phyloP scores from a whole-genome alignment of 768 basidiomycete genomes.

The Dentipellis fragilis region DNA sequence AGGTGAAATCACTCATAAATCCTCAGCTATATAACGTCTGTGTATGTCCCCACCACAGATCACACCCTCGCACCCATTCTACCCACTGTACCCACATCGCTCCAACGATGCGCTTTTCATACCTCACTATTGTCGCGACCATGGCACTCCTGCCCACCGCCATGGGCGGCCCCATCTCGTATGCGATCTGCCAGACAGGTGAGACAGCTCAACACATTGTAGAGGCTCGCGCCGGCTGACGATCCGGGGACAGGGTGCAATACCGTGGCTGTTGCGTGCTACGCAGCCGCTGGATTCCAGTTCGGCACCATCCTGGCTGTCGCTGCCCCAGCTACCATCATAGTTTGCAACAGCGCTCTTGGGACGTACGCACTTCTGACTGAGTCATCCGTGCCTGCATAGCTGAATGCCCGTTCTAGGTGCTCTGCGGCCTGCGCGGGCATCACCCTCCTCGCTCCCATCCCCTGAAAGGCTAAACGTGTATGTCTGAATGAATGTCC shows the following conservation, averaged over 20 bases:
- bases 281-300: not conserved
- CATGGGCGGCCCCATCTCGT: not conserved
- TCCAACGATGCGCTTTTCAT: not conserved
- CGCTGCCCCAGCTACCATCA: not conserved
- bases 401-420: not conserved
- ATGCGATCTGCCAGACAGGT: not conserved
- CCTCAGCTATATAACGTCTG: too few species aligned
- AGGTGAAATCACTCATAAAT: too few species aligned
- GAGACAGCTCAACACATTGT: not conserved
- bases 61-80: too few species aligned
- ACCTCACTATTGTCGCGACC: not conserved
- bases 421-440: not conserved
- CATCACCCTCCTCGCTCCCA: not conserved
- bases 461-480: not conserved
- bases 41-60: too few species aligned
- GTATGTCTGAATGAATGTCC: too few species aligned
- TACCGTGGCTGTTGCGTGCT: not conserved
- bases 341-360: not conserved
- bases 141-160: not conserved
- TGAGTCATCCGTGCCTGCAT: not conserved
- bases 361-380: not conserved
- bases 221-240: not conserved
- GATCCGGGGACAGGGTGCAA: not conserved
- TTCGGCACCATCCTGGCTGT: not conserved
- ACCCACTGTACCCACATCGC: not conserved